Conservation (phyloP, 169 alveolate genomes). For the Cryptosporidium ubiquitum region DNA sequence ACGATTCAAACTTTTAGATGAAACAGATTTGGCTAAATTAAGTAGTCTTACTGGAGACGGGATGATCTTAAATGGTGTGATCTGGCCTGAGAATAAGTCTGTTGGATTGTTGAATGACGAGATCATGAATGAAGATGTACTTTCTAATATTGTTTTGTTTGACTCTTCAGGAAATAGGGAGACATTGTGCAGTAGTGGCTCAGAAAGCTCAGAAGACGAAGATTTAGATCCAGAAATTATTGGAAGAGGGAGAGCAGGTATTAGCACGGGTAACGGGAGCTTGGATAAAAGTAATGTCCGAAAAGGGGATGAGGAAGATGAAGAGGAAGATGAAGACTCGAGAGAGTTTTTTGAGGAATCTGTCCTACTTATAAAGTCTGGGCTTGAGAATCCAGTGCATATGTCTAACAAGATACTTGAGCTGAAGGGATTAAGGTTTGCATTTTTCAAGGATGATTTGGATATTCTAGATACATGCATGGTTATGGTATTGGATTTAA, state of each 20-base stretch:
- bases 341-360: slow-evolving; percentile 29
- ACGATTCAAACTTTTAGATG: slow-evolving; percentile 10
- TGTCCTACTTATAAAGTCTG: slow-evolving; percentile 28
- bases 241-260: neutral
- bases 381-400: slow-evolving; percentile 39
- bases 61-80: slow-evolving; percentile 1
- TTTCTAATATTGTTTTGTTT: slow-evolving; percentile 12
- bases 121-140: slow-evolving; percentile 8
- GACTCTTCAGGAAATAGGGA: neutral
- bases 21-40: neutral
- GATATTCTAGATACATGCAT: slow-evolving; percentile 28
- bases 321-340: slow-evolving; percentile 1
- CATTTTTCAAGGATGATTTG: slow-evolving; percentile 58
- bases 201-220: neutral
- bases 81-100: slow-evolving; percentile 38
- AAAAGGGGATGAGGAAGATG: neutral
- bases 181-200: neutral
- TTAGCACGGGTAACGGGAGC: neutral
- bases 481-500: neutral
- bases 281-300: neutral
- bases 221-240: neutral
- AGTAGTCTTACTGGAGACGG: neutral
- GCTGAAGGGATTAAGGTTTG: slow-evolving; percentile 67
- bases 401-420: slow-evolving; percentile 61
- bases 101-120: neutral